Percentiles rank a stretch among this genome's conserved stretches.
Evolutionary conservation across 2,329 filamentous ascomycete species (phyloP).

Genomic region (Nannizziopsis arthrosporioides): DNA sequence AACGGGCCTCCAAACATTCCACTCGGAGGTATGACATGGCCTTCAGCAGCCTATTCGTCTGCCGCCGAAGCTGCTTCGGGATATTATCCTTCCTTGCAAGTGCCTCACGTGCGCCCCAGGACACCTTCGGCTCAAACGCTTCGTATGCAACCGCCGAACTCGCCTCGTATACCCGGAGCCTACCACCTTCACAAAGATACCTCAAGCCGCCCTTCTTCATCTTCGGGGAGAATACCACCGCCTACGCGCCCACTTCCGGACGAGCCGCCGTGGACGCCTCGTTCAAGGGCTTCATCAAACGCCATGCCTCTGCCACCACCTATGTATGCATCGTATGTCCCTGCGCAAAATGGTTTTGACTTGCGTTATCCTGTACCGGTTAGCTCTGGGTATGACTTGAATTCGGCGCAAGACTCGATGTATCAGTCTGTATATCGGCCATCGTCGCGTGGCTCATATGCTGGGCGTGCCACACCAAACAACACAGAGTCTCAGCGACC

Average conservation of each 20-base stretch:
- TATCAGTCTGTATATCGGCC: slow-evolving; percentile 20
- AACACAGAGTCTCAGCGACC: slow-evolving; percentile 14
- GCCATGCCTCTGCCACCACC: slow-evolving; percentile 16
- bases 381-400: slow-evolving; percentile 13
- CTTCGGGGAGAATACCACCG: slow-evolving; percentile 25
- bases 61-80: slow-evolving; percentile 41
- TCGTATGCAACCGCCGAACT: slow-evolving; percentile 25
- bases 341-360: slow-evolving; percentile 22
- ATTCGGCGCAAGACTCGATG: slow-evolving; percentile 15
- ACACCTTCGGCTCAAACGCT: slow-evolving; percentile 32
- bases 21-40: slow-evolving; percentile 11
- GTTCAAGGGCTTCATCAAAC: slow-evolving; percentile 29
- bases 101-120: slow-evolving; percentile 30
- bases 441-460: slow-evolving; percentile 16
- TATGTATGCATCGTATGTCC: slow-evolving; percentile 13
- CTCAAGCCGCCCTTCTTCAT: slow-evolving; percentile 24
- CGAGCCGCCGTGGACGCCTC: slow-evolving; percentile 37
- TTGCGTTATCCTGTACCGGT: slow-evolving; percentile 18
- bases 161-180: slow-evolving; percentile 25
- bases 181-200: slow-evolving; percentile 28
- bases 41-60: slow-evolving; percentile 37
- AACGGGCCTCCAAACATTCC: slow-evolving; percentile 17
- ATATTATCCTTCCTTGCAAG: slow-evolving; percentile 26
- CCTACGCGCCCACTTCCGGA: slow-evolving; percentile 36
- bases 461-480: slow-evolving; percentile 9